Evolutionary conservation across 495 filamentous ascomycete species (phyloP), one percentile per base, ranked within the genome.

Genomic region (Penicillium tannophilum): DNA sequence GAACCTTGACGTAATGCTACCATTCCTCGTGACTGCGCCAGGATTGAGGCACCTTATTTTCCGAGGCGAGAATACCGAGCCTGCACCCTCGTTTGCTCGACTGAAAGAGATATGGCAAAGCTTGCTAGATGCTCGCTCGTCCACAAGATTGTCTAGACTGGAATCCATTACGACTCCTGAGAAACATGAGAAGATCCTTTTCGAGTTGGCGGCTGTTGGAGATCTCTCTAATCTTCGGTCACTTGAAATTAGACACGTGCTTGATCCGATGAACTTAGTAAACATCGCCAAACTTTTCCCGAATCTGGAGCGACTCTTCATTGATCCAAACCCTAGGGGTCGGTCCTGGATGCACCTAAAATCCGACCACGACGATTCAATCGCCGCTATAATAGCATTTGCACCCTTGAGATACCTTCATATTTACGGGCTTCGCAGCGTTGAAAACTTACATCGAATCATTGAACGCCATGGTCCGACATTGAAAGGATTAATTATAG

Each of bases 401-500:
- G 24, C 17, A 2, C 56, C 62, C 3, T 17, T 64, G 8, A 48
- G 59, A 31, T 64, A 52, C 39, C 51, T 64, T 11, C 9, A 36
- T 23, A 0, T 64, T 6, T 5, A 23, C 3, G 33, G 23, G 7
- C 9, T 64, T 33, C 55, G 54, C 23, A 46, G 14, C 3, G 14
- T 33, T 12, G 11, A 17, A 5, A 49, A 17, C 19, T 35, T 66
- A 5, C 19, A 45, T 23, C 12, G 26, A 5, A 60, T 67, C 3
- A n/a, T 59, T 10, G 42, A 56, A 45, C 39, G 46, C 1, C 61
- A 67, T 26, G 56, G 64, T 1, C 19, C 20, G 11, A 48, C 64
- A 24, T 43, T 64, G n/a, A 51, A 56, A 23, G 61, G 61, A 1
- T 35, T 67, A 19, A 48, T 49, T 4, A 17, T 66, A 24, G 47